Evolutionary conservation across 2,329 filamentous ascomycete genomes (phyloP), one percentile per base, ranked within the genome.

Genomic region (Onygena corvina): DNA sequence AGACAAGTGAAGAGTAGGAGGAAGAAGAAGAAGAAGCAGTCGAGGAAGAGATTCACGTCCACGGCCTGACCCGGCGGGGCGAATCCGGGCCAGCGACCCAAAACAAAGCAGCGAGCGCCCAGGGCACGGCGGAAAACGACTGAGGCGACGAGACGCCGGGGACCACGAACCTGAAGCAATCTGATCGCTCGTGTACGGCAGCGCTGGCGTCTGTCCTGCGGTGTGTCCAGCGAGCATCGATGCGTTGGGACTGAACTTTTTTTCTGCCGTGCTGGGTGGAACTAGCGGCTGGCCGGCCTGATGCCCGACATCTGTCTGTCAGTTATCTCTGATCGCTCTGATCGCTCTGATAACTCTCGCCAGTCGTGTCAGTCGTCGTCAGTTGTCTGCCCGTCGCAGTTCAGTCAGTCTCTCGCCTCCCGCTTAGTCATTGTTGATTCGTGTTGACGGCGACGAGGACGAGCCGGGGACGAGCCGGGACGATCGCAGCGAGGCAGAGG

Each of bases 141-240:
- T n/a, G n/a, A 38, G 16, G 38, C 6, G 9, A 14, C 12, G 2
- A 40, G 11, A 6, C 2, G 14, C 4, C 27, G 14, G 21, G 7
- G 29, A 8, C 11, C 11, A 42, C 38, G 38, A 11, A 42, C 38
- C 38, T 42, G 38, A 27, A 21, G 25, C 38, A 42, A 42, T 42
- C 38, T 42, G 38, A 42, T 42, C 38, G 38, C 38, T 42, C 38
- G 38, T 42, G 16, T 42, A 23, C 38, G 38, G 38, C 38, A 27
- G 38, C n/a, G 38, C 38, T 20, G 27, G 38, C 27, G 38, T 42
- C 38, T 42, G 38, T 23, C n/a, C n/a, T n/a, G n/a, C n/a, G n/a
- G n/a, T n/a, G n/a, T 16, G 38, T 42, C 38, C 38, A 42, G 38
- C 38, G n/a, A 14, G 23, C 6, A 12, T 14, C 11, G 21, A 20